These are phyloP conservation scores for Plasmodium coatneyi DNA, from an alignment of 169 alveolate species.

Conservation along the genomic window DNA sequence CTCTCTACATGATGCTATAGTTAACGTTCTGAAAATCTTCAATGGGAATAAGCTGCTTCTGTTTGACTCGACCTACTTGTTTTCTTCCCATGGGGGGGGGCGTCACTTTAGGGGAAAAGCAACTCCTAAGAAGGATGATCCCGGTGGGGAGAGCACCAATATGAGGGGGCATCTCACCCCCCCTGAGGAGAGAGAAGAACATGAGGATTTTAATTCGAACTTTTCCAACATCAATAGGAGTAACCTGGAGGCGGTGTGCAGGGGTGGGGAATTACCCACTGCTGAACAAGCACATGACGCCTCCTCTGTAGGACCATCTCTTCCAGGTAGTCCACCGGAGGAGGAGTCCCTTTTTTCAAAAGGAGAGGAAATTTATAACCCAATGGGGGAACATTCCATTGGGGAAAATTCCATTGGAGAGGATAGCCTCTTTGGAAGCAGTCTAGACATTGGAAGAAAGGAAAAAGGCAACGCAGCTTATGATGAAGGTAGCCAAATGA, in stretches of 20 bases:
- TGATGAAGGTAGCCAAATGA: background rate
- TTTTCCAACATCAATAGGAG: conserved; percentile 39
- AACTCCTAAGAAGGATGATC: background rate
- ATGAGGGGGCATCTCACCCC: background rate
- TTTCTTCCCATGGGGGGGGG: background rate
- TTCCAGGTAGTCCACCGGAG: background rate
- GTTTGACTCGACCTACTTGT: conserved; percentile 61
- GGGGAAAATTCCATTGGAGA: background rate
- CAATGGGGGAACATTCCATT: background rate
- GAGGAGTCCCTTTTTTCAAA: background rate
- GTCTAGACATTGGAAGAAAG: background rate
- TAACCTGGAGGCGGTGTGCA: conserved; percentile 11
- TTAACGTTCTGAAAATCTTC: conserved; percentile 10
- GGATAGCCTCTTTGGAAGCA: background rate
- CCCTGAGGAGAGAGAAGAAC: background rate
- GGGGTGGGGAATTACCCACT: background rate
- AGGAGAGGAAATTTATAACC: background rate
- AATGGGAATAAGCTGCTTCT: conserved; percentile 47
- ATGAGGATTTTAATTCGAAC: conserved; percentile 14
- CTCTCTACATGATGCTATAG: conserved; percentile 27
- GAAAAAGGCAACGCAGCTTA: background rate
- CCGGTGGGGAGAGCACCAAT: background rate
- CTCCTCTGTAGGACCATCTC: background rate
- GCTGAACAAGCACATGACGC: background rate
- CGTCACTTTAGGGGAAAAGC: background rate